Evolutionary conservation across 106 monocot species (phyloP), one percentile per base, ranked within the genome.

Genomic region (Dendrobium officinale): DNA sequence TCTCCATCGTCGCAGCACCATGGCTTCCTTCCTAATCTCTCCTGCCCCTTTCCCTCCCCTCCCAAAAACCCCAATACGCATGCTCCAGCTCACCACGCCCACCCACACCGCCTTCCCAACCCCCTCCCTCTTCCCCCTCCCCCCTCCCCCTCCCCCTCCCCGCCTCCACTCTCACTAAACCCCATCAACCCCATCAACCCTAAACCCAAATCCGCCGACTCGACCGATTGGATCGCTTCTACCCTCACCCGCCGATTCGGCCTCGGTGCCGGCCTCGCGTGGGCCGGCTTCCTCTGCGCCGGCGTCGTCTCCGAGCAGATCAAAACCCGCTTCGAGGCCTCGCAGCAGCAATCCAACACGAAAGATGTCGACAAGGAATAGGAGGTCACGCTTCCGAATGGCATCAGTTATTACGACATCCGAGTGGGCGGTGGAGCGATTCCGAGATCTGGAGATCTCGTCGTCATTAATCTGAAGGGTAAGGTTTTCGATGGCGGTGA

Each of bases 281-380:
- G 97, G 92, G 92, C 70, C 18, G 97, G 80, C 7, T 97, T 96
- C 85, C 88, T 96, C 55, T 87, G 88, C 73, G 81, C 80, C 44
- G 96, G 96, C 26, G 96, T 94, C 27, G 84, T 96, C 72, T 94
- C 96, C 4, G 96, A 96, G 87, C 96, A 96, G 81, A 80, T 94
- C 79, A 96, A 96, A 86, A 96, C 96, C 33, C 86, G 96, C 7
- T 76, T 94, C 56, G 97, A 97, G 77, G 89, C 75, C 75, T 90
- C 87, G 20, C 92, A 87, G 78, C 87, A 94, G 78, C 85, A 88
- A 67, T 80, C 92, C 19, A 89, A 90, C 55, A 94, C 94, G 22
- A 94, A 86, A 80, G 89, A 86, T 4, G 90, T 92, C 45, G 94
- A 92, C 66, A 85, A 79, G 49, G 91, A 89, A 79, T 83, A 83